Evolutionary conservation across 768 basidiomycete genomes (phyloP).

Genomic region (Kwoniella heveanensis): DNA sequence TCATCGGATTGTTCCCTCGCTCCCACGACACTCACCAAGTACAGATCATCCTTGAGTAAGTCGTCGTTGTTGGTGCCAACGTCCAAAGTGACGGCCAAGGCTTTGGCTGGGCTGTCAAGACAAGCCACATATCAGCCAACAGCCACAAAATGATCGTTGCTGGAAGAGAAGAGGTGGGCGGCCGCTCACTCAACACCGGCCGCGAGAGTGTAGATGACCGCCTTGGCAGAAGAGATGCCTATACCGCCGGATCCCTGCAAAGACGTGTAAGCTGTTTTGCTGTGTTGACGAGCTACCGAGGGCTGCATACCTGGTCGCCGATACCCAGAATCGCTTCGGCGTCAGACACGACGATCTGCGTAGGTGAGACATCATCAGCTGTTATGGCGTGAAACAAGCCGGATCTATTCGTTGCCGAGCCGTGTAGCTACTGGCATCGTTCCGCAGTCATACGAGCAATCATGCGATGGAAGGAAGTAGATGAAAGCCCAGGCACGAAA

Average conservation of each 20-base stretch:
- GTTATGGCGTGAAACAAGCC: too few species aligned
- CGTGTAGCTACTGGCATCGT: too few species aligned
- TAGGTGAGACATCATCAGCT: too few species aligned
- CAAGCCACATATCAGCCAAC: not conserved
- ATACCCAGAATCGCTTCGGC: constrained; percentile 53
- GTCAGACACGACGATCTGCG: constrained; percentile 55
- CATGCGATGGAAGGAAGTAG: not conserved
- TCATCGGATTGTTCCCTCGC: too few species aligned
- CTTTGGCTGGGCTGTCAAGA: constrained; percentile 40
- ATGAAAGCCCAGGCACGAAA: not conserved
- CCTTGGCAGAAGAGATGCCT: constrained; percentile 64
- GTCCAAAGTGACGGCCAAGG: constrained; percentile 56
- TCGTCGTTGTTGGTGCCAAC: constrained; percentile 57
- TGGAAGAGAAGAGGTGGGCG: not conserved
- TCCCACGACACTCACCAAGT: constrained; percentile 41
- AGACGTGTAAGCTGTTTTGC: not conserved
- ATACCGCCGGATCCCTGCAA: constrained; percentile 52
- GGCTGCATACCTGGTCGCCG: constrained; percentile 45
- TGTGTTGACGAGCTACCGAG: not conserved
- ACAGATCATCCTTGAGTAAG: constrained; percentile 39
- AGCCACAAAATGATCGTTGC: not conserved
- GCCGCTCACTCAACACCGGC: constrained; percentile 55
- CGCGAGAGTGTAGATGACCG: constrained; percentile 64
- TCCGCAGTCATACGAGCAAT: too few species aligned
- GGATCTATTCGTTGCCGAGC: too few species aligned